A percentile compares a stretch with the other conserved stretches of the same genome.
Evolutionary conservation across 2,329 filamentous ascomycete genomes (phyloP).

Genomic region (Fusarium compactum): DNA sequence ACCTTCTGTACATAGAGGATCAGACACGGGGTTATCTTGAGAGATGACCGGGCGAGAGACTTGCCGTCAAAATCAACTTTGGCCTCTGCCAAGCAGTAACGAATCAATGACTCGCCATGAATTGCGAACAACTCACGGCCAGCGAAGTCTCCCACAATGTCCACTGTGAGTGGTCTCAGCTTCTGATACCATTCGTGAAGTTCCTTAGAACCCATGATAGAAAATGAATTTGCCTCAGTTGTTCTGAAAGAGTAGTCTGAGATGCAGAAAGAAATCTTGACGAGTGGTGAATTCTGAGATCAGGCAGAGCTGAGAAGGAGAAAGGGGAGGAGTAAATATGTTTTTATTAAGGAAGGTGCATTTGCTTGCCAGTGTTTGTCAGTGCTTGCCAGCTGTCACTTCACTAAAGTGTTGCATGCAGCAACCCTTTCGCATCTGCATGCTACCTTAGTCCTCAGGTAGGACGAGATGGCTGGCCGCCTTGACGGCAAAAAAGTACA

Average conservation of each 20-base stretch:
- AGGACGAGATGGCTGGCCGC: background rate
- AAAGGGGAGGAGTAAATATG: no score
- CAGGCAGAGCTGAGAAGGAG: background rate
- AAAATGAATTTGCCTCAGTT: background rate
- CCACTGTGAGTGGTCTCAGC: slow-evolving; percentile 55
- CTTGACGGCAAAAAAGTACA: background rate
- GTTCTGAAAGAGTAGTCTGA: background rate
- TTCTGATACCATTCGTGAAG: slow-evolving; percentile 25
- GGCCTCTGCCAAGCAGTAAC: slow-evolving; percentile 72
- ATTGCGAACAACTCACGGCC: slow-evolving; percentile 79
- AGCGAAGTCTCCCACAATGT: slow-evolving; percentile 81
- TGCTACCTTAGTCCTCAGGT: background rate
- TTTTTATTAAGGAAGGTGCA: background rate
- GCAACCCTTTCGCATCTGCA: background rate
- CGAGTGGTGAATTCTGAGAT: background rate
- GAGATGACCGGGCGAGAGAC: slow-evolving; percentile 2
- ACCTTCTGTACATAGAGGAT: slow-evolving; percentile 58
- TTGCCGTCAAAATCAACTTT: slow-evolving; percentile 72
- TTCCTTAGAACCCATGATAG: background rate
- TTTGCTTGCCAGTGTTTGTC: background rate
- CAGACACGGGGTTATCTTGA: background rate
- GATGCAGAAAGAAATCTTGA: background rate
- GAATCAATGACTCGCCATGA: slow-evolving; percentile 78
- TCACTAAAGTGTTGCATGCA: background rate
- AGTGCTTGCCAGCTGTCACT: background rate